Percentiles rank a stretch among this genome's conserved stretches.
phyloP scores from a whole-genome alignment of 768 basidiomycete genomes.

The Calvatia gigantea region DNA sequence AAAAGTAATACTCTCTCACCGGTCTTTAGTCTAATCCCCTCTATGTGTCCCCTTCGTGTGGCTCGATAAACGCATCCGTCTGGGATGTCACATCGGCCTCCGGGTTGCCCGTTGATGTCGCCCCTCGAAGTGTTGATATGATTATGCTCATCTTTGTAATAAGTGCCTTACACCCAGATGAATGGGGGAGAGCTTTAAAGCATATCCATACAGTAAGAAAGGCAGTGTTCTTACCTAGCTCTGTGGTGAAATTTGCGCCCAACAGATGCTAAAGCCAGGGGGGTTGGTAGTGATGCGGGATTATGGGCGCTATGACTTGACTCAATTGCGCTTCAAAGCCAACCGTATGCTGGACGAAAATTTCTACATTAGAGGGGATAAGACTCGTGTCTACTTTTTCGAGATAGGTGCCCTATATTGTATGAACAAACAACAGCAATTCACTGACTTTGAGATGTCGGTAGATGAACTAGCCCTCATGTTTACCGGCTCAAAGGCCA shows the following conservation, averaged over 20 bases:
- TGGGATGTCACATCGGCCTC: slow-evolving; percentile 83
- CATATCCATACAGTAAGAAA: slow-evolving; percentile 71
- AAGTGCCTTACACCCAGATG: slow-evolving; percentile 88
- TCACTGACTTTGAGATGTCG: slow-evolving; percentile 3
- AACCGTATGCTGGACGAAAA: slow-evolving; percentile 88
- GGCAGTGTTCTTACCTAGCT: background rate
- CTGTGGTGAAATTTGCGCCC: background rate
- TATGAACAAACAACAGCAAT: background rate
- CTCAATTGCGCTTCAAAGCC: slow-evolving; percentile 89
- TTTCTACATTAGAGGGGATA: slow-evolving; percentile 95
- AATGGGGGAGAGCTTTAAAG: slow-evolving; percentile 80
- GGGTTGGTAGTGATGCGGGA: slow-evolving; percentile 86
- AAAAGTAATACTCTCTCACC: background rate
- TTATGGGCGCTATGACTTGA: slow-evolving; percentile 93
- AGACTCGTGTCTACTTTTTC: slow-evolving; percentile 97
- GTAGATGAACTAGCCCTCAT: slow-evolving; percentile 76
- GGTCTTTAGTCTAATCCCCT: slow-evolving; percentile 60
- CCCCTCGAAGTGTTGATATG: slow-evolving; percentile 76
- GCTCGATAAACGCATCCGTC: slow-evolving; percentile 73
- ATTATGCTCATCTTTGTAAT: slow-evolving; percentile 92
- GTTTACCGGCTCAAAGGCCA: slow-evolving; percentile 61
- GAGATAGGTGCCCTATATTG: slow-evolving; percentile 65
- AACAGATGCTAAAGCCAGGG: slow-evolving; percentile 85
- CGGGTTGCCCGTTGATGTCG: slow-evolving; percentile 59
- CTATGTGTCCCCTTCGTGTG: slow-evolving; percentile 63